Evolutionary conservation across 1,284 basidiomycete genomes (phyloP), one percentile per base, ranked within the genome.

Genomic region (Bjerkandera adusta): DNA sequence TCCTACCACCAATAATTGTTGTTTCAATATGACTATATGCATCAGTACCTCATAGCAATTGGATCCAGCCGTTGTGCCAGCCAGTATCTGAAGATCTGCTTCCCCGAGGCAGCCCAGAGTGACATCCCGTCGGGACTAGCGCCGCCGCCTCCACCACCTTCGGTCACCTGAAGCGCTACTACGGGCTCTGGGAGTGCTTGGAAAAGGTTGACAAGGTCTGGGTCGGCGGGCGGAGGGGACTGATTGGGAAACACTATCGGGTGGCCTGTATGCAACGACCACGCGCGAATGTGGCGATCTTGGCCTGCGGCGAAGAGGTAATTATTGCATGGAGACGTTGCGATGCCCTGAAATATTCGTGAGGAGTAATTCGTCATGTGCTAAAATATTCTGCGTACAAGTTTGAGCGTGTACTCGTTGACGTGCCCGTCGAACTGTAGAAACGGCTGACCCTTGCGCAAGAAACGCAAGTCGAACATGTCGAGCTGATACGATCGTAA

Each of bases 241-340:
- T 16, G 18, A 12, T n/a, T 8, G 13, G 33, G 21, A 5, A 38
- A 26, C 13, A 32, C 33, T 22, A 58, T 34, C 7, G 36, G 49
- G 10, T 53, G 29, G 2, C 84, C 85, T 3, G 72, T 76, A 5
- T 62, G 69, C 5, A 89, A 58, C 3, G 83, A 84, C 86, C 86
- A 89, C 1, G 72, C 75, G 21, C 83, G 72, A 62, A 88, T 68
- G 53, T 74, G 65, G 55, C 72, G 57, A 69, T 85, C 79, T 60
- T 82, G 74, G 3, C 88, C 89, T 1, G 82, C 83, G 3, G 81
- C 81, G 56, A 91, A 91, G 12, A 93, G 57, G 52, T 85, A 81
- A 38, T 82, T 72, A 47, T 86, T 75, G 2, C 66, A 63, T 0
- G 78, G 73, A 51, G 87, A 84, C 10, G 78, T 60, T 1, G 73